Conservation (phyloP, 177 flowering plant genomes). For the Vitis hybrid region DNA sequence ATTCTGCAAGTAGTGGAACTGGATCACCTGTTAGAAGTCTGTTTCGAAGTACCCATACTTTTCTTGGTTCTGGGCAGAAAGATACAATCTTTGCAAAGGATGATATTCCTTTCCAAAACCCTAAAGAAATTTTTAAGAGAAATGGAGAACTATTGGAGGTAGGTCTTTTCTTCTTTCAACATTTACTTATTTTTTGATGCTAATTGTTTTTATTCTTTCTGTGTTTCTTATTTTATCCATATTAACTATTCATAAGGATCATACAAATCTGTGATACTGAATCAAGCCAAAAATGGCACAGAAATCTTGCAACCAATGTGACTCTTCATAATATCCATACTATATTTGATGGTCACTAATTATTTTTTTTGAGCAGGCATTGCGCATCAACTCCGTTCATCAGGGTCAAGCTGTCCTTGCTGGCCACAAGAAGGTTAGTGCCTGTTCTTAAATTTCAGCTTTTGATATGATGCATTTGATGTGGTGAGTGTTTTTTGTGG, state of each 20-base stretch:
- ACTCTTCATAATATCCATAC: background rate
- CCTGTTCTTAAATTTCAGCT: background rate
- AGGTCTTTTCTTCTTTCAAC: constrained; percentile 15
- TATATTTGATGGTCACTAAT: background rate
- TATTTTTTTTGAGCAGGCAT: constrained; percentile 52
- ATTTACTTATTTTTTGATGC: background rate
- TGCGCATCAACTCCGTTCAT: constrained; percentile 79
- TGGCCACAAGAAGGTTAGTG: constrained; percentile 75
- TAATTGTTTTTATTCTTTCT: background rate
- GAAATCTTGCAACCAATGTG: background rate
- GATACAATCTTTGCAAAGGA: constrained; percentile 28
- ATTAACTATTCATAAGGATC: background rate
- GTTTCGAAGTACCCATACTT: constrained; percentile 33
- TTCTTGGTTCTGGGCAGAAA: constrained; percentile 38
- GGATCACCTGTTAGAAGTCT: constrained; percentile 36
- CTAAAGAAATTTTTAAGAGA: constrained; percentile 68
- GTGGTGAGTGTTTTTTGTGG: background rate
- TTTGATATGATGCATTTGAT: background rate
- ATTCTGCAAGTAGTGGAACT: constrained; percentile 27
- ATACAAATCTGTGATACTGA: constrained; percentile 9
- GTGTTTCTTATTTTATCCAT: background rate
- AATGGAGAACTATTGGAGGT: constrained; percentile 97
- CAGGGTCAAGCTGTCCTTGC: constrained; percentile 79
- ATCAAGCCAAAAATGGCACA: constrained; percentile 1
- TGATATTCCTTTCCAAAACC: constrained; percentile 44